Evolutionary conservation across 75 land plant species (phyloP).

Genomic region (Larix kaempferi): DNA sequence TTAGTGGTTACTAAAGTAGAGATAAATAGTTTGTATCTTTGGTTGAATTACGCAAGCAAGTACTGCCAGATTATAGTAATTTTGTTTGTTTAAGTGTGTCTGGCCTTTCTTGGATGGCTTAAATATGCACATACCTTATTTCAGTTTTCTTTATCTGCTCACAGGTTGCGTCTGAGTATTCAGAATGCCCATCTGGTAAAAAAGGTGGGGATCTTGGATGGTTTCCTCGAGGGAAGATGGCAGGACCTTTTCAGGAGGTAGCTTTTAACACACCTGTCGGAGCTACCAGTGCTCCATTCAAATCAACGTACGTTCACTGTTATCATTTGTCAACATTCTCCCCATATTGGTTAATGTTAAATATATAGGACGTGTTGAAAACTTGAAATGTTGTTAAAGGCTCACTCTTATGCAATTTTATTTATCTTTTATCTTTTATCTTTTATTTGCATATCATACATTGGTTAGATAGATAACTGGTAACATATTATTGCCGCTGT

Average conservation of each 20-base stretch:
- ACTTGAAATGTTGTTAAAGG: background rate
- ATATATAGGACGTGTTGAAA: background rate
- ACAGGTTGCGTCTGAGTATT: conserved; percentile 93
- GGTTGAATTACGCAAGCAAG: background rate
- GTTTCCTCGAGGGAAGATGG: conserved; percentile 99
- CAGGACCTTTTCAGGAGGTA: conserved; percentile 99
- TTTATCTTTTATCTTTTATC: background rate
- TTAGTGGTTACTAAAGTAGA: background rate
- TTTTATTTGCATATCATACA: background rate
- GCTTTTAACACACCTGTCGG: conserved; percentile 91
- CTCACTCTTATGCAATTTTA: background rate
- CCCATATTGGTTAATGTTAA: background rate
- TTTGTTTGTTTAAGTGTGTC: background rate
- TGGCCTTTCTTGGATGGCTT: background rate
- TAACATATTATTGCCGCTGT: background rate
- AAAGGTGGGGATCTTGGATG: conserved; percentile 99
- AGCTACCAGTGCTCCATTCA: conserved; percentile 91
- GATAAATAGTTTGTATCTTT: background rate
- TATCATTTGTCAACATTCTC: background rate
- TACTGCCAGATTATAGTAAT: background rate
- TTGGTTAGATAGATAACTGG: background rate
- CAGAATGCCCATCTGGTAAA: conserved; percentile 99
- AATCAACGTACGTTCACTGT: conserved; percentile 74
- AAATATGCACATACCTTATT: background rate
- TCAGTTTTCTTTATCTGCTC: background rate